Evolutionary conservation across 2,329 filamentous ascomycete species (phyloP).

Genomic region (Penicillium sp.): DNA sequence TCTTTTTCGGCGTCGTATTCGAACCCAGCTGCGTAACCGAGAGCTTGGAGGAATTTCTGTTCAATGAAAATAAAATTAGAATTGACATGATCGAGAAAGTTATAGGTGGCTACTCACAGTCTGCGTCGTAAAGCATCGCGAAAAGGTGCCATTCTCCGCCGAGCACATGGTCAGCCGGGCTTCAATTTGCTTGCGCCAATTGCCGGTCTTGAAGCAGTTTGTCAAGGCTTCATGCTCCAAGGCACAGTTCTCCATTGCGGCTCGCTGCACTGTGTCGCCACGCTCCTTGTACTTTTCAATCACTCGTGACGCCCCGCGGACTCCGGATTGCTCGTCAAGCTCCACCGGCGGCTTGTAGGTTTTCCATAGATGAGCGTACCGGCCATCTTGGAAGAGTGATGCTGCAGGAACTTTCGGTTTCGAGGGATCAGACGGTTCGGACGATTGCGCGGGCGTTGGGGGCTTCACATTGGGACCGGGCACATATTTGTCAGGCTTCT

Average conservation of each 20-base stretch:
- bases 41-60: conserved; percentile 80
- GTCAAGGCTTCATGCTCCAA: conserved; percentile 80
- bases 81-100: neutral
- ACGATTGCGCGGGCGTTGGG: conserved; percentile 18
- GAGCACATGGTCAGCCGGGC: conserved; percentile 71
- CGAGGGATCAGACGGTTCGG: conserved; percentile 26
- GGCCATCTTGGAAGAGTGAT: conserved; percentile 66
- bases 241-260: conserved; percentile 90
- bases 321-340: conserved; percentile 64
- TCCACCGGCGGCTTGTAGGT: conserved; percentile 73
- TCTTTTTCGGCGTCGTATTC: conserved; percentile 67
- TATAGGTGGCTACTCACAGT: conserved; percentile 52
- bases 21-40: conserved; percentile 75
- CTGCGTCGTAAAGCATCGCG: conserved; percentile 87
- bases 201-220: conserved; percentile 75
- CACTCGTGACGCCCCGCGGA: conserved; percentile 77
- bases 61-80: neutral
- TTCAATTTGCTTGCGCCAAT: conserved; percentile 57
- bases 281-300: conserved; percentile 81
- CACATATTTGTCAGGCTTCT: conserved; percentile 71
- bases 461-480: conserved; percentile 33
- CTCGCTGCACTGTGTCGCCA: conserved; percentile 70
- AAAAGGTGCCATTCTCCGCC: conserved; percentile 71
- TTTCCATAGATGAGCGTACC: conserved; percentile 88
- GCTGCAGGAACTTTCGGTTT: conserved; percentile 43